Conservation (phyloP, 768 basidiomycete species). For the Rhizopogon sp. region DNA sequence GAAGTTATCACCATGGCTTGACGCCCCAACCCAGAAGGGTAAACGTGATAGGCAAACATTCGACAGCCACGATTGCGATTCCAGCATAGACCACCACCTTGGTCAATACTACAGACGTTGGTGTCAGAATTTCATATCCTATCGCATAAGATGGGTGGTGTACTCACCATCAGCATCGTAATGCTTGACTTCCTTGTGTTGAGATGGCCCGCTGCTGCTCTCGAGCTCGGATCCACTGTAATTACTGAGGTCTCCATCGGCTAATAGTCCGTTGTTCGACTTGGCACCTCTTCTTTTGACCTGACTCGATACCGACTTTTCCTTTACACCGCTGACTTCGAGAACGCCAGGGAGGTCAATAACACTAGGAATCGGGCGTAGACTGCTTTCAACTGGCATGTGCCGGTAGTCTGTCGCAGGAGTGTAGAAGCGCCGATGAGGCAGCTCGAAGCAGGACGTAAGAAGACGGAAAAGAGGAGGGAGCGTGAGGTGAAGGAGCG, state of each 20-base stretch:
- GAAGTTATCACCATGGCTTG: constrained; percentile 25
- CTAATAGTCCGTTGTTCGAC: constrained; percentile 10
- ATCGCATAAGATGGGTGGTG: constrained; percentile 1
- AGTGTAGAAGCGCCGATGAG: constrained; percentile 83
- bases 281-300: constrained; percentile 20
- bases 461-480: constrained; percentile 82
- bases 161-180: constrained; percentile 84
- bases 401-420: constrained; percentile 84
- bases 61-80: constrained; percentile 65
- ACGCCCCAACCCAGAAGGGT: constrained; percentile 68
- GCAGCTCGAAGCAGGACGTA: constrained; percentile 63
- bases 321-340: constrained; percentile 37
- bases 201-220: constrained; percentile 18
- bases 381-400: constrained; percentile 52
- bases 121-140: neutral
- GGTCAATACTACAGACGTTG: constrained; percentile 57
- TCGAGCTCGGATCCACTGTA: constrained; percentile 25
- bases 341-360: constrained; percentile 63
- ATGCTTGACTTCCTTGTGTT: constrained; percentile 44
- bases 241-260: constrained; percentile 1
- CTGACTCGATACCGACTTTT: constrained; percentile 34
- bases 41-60: constrained; percentile 63
- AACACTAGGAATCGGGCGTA: constrained; percentile 79
- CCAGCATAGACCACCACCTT: constrained; percentile 90
- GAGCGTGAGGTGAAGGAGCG: constrained; percentile 62